Base-by-base conservation (phyloP, 2,329 filamentous ascomycete species). In the Xylaria digitata region DNA sequence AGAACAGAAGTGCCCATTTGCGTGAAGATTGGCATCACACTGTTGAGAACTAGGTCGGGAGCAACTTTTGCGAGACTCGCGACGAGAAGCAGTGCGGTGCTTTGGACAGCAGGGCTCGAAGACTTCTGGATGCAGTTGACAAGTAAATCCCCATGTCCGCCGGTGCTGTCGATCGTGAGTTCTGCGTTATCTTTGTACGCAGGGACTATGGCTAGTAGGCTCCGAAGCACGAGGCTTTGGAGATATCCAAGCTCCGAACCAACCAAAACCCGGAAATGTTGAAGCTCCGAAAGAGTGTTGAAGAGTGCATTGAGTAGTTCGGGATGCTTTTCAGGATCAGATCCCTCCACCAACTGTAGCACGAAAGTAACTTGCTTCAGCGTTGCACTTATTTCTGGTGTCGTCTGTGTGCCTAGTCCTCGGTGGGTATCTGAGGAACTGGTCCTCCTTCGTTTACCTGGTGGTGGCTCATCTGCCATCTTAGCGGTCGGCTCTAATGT, bases 21-120 rank as follows among this genome's bases (percentile, higher is more conserved):
- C 0, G 96, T 98, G 81, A 99, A 99, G 59, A 99, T 95, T 13
- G 96, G 96, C 96, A 99, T 99, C 61, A 99, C 93, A 73, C 94
- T 97, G 80, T 99, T 95, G 64, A 99, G 85, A 2, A 99, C 93
- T 54, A 97, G 83, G 77, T 97, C 94, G 0, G 96, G 96, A 0
- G 93, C 93, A 72, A 94, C 92, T 45, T 91, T 91, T 23, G 96
- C 95, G 46, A 99, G 84, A 63, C 90, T 91, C 26, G 95, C 94
- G 65, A 98, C 92, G 30, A 99, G 84, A 8, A 98, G 87, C 15
- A 99, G 84, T 3, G 96, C 94, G 6, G 91, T 90, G 76, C 97
- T 97, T 77, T 98, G 96, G 6, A 99, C 94, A 70, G 97, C 93
- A 0, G 94, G 94, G 78, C 92, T 97, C 30, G 92, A 89, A 0